Evolutionary conservation across 2,329 filamentous ascomycete species (phyloP), one percentile per base, ranked within the genome.

Genomic region (Apiospora pterosperma): DNA sequence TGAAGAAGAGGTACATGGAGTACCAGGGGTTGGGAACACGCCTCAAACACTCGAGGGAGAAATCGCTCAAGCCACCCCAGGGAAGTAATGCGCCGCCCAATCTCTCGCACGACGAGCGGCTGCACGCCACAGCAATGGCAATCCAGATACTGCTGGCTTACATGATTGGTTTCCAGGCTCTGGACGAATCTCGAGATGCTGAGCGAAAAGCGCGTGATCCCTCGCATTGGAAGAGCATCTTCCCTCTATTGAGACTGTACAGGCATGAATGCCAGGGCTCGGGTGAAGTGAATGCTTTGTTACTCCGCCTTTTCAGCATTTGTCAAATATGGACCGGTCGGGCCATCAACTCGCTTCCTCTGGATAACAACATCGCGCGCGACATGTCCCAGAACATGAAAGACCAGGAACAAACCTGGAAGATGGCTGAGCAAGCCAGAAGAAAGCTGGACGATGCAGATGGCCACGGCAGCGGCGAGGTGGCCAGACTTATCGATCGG

Each of bases 21-120:
- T 81, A 81, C 68, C 74, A 73, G 34, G 72, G 67, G 3, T 69
- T 86, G 8, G 85, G 82, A 2, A 81, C 78, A 36, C 81, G 79
- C 62, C 76, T 88, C 21, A 88, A 88, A 76, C 85, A 86, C 66
- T 76, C 80, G 14, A 82, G 84, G 31, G 85, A 88, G 67, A 79
- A 75, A 19, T 78, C 85, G n/a, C 67, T 76, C 63, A 75, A 74
- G 62, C 67, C 62, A 16, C 70, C 66, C 28, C 65, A 66, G 34
- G 67, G 68, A 21, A 48, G 62, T 8, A 28, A 52, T 34, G 14
- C 36, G 7, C 48, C 62, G 48, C 41, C 59, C 8, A 62, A 60
- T n/a, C 21, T 67, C 14, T 65, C 67, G 11, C 71, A 72, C 3
- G 70, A 68, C 44, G 72, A 75, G 8, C 68, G 69, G 34, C 72